Base-by-base conservation (phyloP, 2,329 filamentous ascomycete genomes). In the Xylariaceae sp. region DNA sequence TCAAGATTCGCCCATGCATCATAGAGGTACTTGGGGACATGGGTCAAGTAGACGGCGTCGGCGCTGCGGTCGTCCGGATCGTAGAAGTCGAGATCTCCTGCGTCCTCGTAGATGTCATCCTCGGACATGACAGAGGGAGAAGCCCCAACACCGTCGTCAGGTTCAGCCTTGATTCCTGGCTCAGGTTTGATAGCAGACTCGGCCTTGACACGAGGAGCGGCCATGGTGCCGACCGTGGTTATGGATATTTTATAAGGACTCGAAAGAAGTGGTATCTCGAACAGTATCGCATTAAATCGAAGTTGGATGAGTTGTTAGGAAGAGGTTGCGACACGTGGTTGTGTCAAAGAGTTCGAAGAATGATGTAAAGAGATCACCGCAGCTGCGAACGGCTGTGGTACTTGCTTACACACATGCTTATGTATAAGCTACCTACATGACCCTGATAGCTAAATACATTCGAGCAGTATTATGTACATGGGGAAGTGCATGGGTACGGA, bases 11-110 rank as follows among this genome's bases (percentile, higher is more conserved):
- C 75, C 90, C 92, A 96, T 44, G 87, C 83, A 64, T 93, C 85
- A 86, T 91, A 95, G 54, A 96, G 80, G 70, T 89, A 89, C 61
- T 86, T 86, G 19, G 92, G 91, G 43, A 96, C 80, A 62, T 90
- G 88, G 50, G 90, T 88, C 48, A 96, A 80, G 78, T 91, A 96
- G 51, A 84, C 75, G 48, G 75, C 74, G 4, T 71, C 67, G 52
- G 74, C 74, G 53, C 71, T 73, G 2, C 72, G 63, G 2, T 68
- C 57, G 57, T 73, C 73, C 54, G 76, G 75, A 56, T 80, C 78
- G 62, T 79, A 84, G 66, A 85, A 85, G 51, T 81, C 79, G 47
- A 84, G 78, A 60, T 85, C 82, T 57, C 80, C 80, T 6, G 82
- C 82, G 63, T 81, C 79, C 65, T 81, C 77, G 68, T 90, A 90